These are phyloP conservation scores for Pyrenophora graminea DNA, from an alignment of 2,329 filamentous ascomycete genomes.

Conservation along the genomic window DNA sequence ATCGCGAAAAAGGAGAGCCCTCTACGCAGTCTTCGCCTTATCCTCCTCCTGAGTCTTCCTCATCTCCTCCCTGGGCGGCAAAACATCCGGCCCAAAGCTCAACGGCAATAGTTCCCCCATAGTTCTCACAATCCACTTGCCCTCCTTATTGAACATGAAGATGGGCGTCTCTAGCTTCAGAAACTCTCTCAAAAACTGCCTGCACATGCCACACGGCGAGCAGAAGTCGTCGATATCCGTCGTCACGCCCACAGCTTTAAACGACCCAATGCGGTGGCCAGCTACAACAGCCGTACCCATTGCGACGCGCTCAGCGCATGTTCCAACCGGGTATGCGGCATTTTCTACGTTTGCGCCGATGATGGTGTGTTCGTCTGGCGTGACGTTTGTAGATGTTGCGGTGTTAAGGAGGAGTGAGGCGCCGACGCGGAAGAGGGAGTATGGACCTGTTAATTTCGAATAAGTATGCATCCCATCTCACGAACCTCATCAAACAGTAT, in stretches of 20 bases:
- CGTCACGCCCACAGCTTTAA: conserved; percentile 78
- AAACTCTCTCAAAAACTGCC: conserved; percentile 70
- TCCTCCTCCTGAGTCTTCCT: conserved; percentile 34
- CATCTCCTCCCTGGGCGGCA: conserved; percentile 45
- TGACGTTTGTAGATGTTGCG: conserved; percentile 19
- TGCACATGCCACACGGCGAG: conserved; percentile 89
- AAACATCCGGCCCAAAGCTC: conserved; percentile 58
- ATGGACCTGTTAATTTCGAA: conserved; percentile 60
- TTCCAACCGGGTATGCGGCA: conserved; percentile 89
- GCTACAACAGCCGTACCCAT: conserved; percentile 75
- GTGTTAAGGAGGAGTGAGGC: conserved; percentile 67
- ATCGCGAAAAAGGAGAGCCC: background rate
- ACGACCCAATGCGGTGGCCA: conserved; percentile 52
- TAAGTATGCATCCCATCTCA: background rate
- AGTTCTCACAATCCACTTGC: conserved; percentile 70
- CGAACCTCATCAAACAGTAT: background rate
- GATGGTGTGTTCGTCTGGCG: conserved; percentile 56
- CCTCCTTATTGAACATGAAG: conserved; percentile 89
- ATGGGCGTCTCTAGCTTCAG: conserved; percentile 65
- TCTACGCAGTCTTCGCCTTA: conserved; percentile 26
- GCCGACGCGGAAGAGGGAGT: conserved; percentile 90
- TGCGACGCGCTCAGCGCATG: conserved; percentile 88
- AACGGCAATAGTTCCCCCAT: conserved; percentile 65
- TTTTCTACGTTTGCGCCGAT: conserved; percentile 83
- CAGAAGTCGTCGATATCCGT: conserved; percentile 67